phyloP scores from a whole-genome alignment of 2,329 filamentous ascomycete genomes.

The Aspergillus awamori region DNA sequence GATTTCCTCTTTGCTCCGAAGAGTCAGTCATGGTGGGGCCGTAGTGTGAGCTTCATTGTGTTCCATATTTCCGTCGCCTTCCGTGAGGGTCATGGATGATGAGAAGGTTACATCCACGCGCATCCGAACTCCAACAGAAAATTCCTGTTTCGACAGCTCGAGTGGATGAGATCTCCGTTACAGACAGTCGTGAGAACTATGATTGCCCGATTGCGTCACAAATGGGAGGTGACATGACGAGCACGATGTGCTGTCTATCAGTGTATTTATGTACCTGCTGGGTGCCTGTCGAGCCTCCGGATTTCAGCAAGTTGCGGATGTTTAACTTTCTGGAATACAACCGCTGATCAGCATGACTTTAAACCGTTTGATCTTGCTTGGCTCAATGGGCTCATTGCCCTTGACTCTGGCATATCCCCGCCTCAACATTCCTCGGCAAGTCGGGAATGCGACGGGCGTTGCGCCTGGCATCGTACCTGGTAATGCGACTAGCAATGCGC shows the following conservation, averaged over 20 bases:
- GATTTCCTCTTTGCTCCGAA: neutral
- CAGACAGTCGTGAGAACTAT: neutral
- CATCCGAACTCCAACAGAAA: neutral
- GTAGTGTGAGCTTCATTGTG: neutral
- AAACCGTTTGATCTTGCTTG: neutral
- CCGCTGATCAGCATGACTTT: neutral
- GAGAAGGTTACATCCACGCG: slow-evolving; percentile 4
- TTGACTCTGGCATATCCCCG: slow-evolving; percentile 2
- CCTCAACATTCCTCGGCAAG: neutral
- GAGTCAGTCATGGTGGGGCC: neutral
- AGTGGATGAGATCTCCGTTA: neutral
- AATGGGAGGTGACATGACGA: neutral
- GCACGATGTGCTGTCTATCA: neutral
- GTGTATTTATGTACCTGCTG: neutral
- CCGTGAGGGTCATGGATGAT: neutral
- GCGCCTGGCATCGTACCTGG: neutral
- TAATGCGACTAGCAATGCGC: neutral
- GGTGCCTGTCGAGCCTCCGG: neutral
- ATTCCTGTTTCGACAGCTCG: neutral
- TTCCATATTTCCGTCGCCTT: neutral
- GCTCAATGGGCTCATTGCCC: slow-evolving; percentile 1
- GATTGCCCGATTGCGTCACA: slow-evolving; percentile 9
- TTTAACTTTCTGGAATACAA: neutral
- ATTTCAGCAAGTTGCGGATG: neutral
- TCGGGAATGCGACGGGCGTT: neutral